phyloP scores from a whole-genome alignment of 2,329 filamentous ascomycete genomes.

The Diaporthe sp. region DNA sequence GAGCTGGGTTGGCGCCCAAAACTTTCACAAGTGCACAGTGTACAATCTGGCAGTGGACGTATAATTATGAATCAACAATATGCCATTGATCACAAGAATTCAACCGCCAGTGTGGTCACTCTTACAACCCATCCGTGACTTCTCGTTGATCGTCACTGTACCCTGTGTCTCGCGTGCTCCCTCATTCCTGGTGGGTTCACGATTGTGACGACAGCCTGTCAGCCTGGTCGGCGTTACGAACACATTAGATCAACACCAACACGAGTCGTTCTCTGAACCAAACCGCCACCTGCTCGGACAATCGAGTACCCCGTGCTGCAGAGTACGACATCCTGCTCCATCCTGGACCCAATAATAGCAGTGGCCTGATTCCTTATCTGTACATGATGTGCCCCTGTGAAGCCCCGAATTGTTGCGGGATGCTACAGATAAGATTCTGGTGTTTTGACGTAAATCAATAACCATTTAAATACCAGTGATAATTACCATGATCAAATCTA shows the following conservation, averaged over 20 bases:
- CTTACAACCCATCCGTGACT: neutral
- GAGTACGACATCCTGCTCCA: slow-evolving; percentile 1
- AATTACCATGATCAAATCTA: neutral
- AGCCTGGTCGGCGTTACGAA: neutral
- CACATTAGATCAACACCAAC: neutral
- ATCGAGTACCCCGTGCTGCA: neutral
- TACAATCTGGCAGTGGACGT: neutral
- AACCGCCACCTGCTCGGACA: neutral
- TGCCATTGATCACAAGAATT: neutral
- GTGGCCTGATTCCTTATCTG: neutral
- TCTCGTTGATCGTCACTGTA: neutral
- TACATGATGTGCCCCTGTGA: neutral
- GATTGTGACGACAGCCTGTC: neutral
- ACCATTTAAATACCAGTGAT: neutral
- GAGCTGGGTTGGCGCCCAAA: neutral
- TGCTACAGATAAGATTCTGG: neutral
- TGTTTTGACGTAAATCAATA: neutral
- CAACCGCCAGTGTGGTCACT: neutral
- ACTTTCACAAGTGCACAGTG: too few species aligned
- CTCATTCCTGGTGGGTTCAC: neutral
- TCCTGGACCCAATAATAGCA: neutral
- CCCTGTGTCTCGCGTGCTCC: neutral
- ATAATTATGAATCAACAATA: neutral
- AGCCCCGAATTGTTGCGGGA: neutral
- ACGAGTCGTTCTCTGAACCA: neutral